Base-by-base conservation (phyloP, 768 basidiomycete genomes). In the Amanita fuliginea region DNA sequence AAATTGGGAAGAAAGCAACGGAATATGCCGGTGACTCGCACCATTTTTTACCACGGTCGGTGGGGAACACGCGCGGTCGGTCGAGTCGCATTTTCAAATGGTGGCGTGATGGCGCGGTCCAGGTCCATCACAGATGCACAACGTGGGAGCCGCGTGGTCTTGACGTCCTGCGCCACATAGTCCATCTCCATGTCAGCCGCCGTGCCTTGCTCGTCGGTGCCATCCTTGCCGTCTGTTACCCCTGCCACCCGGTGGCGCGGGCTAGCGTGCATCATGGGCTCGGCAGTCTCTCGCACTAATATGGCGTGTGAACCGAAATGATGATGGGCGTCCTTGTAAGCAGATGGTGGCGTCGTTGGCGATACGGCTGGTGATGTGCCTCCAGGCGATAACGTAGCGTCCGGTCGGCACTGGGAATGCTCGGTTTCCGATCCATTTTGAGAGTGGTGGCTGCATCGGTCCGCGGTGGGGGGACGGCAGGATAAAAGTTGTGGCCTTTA, bases 301-400 rank as follows among this genome's bases (percentile, higher is more conserved):
- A 47, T 49, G 42, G 40, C 49, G 22, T 50, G 49, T 21, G 49
- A 42, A 28, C 36, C 21, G n/a, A 28, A 50, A 11, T 18, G 16
- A 34, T 40, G 33, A 14, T 43, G 56, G 44, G 49, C 59, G 35
- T 57, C 60, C 19, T 68, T 67, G 26, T 59, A 54, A 18, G 63
- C 61, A 14, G 76, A 78, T 45, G 68, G 74, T 34, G 79, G 77
- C 8, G 78, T 80, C 2, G 67, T 66, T 8, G 79, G 78, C 9
- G 76, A 76, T 14, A 75, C 64, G 4, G 32, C 32, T 32, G 79
- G 77, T 9, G 78, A 81, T 3, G 72, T 64, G 44, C 70, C 72
- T 21, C 74, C 72, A 1, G 68, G 71, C 1, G 78, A 77, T 35
- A 50, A 11, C 39, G 18, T 30, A 16, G 33, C 32, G 16, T 50